Base-by-base conservation (phyloP, 1,284 basidiomycete species). In the Sanguinoderma infundibulare region DNA sequence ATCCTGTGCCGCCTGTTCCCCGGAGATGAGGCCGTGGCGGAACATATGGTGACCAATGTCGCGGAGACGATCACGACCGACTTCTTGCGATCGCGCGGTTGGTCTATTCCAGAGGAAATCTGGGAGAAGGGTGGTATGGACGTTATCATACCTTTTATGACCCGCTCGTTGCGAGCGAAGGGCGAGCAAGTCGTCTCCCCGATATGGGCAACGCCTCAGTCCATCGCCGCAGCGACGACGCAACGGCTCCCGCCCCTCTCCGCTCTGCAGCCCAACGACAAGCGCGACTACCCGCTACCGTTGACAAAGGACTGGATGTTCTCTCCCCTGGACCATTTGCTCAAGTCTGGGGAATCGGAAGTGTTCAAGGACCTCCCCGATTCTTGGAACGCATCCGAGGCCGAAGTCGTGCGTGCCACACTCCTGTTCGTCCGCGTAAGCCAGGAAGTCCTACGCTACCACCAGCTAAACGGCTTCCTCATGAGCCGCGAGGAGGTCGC, bases 361-460 rank as follows among this genome's bases (percentile, higher is more conserved):
- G 90, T 92, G 1, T 89, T 96, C 75, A 82, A 83, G 52, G 74
- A 76, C n/a, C 78, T 94, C 1, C 93, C 94, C 1, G 67, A 77
- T 0, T 81, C 83, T 5, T 98, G 95, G 95, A 83, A 91, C 70
- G 87, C 87, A 0, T 90, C 86, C 20, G 96, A 98, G 74, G 80
- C 86, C 14, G 91, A 96, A 32, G 79, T 98, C 14, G 87, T 91
- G 10, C 84, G 88, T 20, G 85, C 88, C 1, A 67, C 73, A 6
- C 64, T 78, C 9, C 63, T 77, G 7, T 66, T 77, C 20, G 68
- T 70, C 4, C 67, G 68, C 14, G 65, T 73, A 35, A 66, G 67
- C 28, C 68, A 73, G 34, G 70, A 75, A 52, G 69, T 70, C 24
- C 52, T 89, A 17, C 64, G 64, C n/a, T 72, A 68, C 15, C 82